Base-by-base conservation (phyloP, 176 grass and related monocot genomes). In the Oryza australiensis region DNA sequence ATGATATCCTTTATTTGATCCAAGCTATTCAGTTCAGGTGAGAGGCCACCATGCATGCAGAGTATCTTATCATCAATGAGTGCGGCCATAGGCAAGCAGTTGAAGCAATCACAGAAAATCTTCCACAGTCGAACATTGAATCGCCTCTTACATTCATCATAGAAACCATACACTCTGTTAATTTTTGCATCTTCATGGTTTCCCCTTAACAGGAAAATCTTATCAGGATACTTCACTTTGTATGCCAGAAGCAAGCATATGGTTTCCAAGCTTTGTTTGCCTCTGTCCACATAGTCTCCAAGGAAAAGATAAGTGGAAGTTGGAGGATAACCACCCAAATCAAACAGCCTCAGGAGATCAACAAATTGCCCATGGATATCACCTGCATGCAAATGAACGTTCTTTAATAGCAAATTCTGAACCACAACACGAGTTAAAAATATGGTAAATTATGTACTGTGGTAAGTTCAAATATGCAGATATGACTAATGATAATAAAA, bases 101-200 rank as follows among this genome's bases (percentile, higher is more conserved):
- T 91, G 89, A 94, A 94, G 80, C 92, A 94, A 72, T 94, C 92
- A 65, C 80, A 91, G 65, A 94, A 94, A 83, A 91, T 94, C 83
- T 89, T 94, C 92, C 92, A 94, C 0, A 94, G 59, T 42, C 92
- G 92, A 68, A 94, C 86, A 84, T 94, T 94, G 66, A 94, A 94
- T 40, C 92, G 84, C 74, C 92, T 90, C 26, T 94, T 94, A 37
- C 92, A 94, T 88, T 94, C 92, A 84, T 94, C 92, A 84, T 94
- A 94, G 83, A 94, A 94, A 77, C 92, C 92, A 3, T 94, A 94
- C 68, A 94, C 92, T 62, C 92, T 85, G 62, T 94, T 94, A 65
- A 94, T 94, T 57, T 94, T 94, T 5, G 92, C 92, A 88, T 91
- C 92, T 83, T 94, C 92, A 3, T 94, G 92, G 76, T 94, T 94